Evolutionary conservation across 2,329 filamentous ascomycete genomes (phyloP).

Genomic region (Dactylella cylindrospora): DNA sequence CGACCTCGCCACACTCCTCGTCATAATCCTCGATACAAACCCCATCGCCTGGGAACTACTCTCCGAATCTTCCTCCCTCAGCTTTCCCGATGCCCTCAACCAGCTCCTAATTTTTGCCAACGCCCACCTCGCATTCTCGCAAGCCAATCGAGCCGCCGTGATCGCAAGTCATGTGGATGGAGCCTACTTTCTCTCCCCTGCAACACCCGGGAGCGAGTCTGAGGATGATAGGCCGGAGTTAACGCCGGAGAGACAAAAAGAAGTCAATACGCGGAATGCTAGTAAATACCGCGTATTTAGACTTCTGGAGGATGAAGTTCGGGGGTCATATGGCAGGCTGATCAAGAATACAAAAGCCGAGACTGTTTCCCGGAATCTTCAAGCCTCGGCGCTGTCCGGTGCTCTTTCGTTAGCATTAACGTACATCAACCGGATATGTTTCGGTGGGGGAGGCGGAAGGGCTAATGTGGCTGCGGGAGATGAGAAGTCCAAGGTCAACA

Average conservation of each 20-base stretch:
- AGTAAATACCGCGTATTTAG: conserved; percentile 96
- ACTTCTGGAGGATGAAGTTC: conserved; percentile 77
- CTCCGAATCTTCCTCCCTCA: conserved; percentile 62
- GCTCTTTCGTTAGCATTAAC: conserved; percentile 85
- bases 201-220: conserved; percentile 46
- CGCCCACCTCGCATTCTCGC: conserved; percentile 90
- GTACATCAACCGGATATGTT: conserved; percentile 81
- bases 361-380: conserved; percentile 65
- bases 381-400: conserved; percentile 76
- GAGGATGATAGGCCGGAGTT: conserved; percentile 58
- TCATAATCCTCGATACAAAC: conserved; percentile 93
- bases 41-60: conserved; percentile 89
- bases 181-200: conserved; percentile 86
- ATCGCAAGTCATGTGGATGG: conserved; percentile 85
- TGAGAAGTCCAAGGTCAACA: conserved; percentile 50
- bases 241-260: conserved; percentile 54
- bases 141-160: conserved; percentile 87
- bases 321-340: conserved; percentile 71
- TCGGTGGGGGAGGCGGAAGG: conserved; percentile 60
- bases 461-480: conserved; percentile 50
- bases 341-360: conserved; percentile 67
- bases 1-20: conserved; percentile 71
- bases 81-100: conserved; percentile 80
- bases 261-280: conserved; percentile 46
- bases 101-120: conserved; percentile 95